Evolutionary conservation across 805 yeast genomes (phyloP).

Genomic region (Starmerella cellae): DNA sequence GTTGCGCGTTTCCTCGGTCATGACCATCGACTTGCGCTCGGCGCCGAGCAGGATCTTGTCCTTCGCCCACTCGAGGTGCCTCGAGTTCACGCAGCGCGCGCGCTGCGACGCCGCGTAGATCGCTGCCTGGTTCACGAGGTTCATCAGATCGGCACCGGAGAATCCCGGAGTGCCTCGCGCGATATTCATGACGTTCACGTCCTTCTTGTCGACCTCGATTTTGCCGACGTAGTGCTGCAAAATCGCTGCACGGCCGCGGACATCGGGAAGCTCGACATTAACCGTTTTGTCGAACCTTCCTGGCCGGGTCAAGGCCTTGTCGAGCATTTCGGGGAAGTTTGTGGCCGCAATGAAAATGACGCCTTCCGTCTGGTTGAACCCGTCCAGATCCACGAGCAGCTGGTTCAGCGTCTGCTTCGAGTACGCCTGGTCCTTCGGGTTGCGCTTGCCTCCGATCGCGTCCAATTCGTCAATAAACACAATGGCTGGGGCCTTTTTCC

Average conservation of each 20-base stretch:
- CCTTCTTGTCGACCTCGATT: conserved; percentile 64
- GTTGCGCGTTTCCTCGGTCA: conserved; percentile 85
- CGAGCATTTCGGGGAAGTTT: conserved; percentile 92
- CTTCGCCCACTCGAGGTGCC: conserved; percentile 96
- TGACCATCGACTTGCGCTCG: conserved; percentile 92
- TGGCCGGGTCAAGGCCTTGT: conserved; percentile 94
- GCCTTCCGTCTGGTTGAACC: conserved; percentile 76
- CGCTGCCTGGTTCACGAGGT: conserved; percentile 95
- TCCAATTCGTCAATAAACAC: conserved; percentile 95
- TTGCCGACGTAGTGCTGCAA: conserved; percentile 82
- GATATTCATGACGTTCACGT: conserved; percentile 71
- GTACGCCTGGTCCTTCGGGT: conserved; percentile 95
- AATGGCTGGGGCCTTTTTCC: conserved; percentile 92
- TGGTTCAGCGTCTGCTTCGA: conserved; percentile 96
- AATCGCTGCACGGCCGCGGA: conserved; percentile 90
- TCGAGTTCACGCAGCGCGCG: conserved; percentile 81
- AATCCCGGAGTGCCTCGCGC: conserved; percentile 98
- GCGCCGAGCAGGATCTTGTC: conserved; percentile 97
- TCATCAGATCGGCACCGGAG: conserved; percentile 95
- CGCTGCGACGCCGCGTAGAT: conserved; percentile 87
- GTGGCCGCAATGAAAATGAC: conserved; percentile 96
- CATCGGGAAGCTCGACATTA: conserved; percentile 91
- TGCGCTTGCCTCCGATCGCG: conserved; percentile 96
- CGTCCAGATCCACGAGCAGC: conserved; percentile 88
- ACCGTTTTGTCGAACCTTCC: conserved; percentile 96